phyloP scores from a whole-genome alignment of 1,284 basidiomycete species.

The Sanghuangporus baumii region DNA sequence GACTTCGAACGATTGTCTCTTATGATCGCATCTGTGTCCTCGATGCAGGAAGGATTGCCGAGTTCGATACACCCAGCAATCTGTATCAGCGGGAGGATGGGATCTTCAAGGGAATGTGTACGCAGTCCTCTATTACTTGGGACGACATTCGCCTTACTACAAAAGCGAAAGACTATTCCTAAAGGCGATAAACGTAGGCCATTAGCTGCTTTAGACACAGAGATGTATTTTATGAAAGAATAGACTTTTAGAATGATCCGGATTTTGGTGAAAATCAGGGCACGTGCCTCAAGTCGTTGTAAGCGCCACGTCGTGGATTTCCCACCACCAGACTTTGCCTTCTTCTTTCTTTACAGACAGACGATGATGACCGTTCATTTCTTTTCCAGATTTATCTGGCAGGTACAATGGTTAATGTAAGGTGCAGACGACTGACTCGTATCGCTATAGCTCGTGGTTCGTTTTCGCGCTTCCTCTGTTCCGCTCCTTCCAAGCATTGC shows the following conservation, averaged over 20 bases:
- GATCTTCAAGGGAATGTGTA: constrained; percentile 72
- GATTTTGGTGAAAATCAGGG: neutral
- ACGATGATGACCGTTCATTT: constrained; percentile 3
- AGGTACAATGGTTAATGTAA: neutral
- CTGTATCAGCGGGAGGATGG: constrained; percentile 52
- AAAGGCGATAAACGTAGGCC: neutral
- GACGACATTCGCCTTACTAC: constrained; percentile 52
- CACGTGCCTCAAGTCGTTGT: neutral
- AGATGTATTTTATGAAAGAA: neutral
- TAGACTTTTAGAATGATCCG: neutral
- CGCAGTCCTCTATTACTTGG: constrained; percentile 58
- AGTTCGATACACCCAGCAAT: constrained; percentile 68
- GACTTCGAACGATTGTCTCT: constrained; percentile 68
- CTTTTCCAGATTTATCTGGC: constrained; percentile 6
- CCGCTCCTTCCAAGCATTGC: constrained; percentile 61
- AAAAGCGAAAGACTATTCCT: constrained; percentile 24
- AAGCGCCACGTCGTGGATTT: neutral
- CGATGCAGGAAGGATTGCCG: constrained; percentile 61
- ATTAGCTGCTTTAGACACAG: neutral
- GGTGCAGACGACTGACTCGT: neutral
- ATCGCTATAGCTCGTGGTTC: constrained; percentile 58
- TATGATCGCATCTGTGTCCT: constrained; percentile 76
- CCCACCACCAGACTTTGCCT: neutral
- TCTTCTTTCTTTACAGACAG: neutral
- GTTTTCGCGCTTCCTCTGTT: constrained; percentile 59